phyloP scores from a whole-genome alignment of 2,329 filamentous ascomycete genomes.

The Annulohypoxylon truncatum region DNA sequence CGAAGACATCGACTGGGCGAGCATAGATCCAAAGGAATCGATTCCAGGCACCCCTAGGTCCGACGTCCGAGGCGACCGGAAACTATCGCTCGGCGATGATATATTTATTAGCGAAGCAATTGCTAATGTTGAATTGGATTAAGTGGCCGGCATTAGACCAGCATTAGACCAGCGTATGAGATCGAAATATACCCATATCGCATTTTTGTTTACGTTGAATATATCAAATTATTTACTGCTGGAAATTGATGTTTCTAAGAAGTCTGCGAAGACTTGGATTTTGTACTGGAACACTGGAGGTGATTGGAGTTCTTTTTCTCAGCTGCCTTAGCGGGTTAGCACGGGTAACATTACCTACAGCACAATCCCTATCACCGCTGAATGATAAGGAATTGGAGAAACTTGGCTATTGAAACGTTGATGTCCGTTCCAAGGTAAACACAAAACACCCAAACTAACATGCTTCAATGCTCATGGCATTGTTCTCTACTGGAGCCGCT shows the following conservation, averaged over 20 bases:
- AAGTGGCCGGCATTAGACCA: not conserved
- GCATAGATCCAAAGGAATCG: slow-evolving; percentile 41
- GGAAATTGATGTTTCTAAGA: not conserved
- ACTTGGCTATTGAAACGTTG: slow-evolving; percentile 31
- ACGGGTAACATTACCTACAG: not conserved
- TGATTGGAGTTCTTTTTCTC: slow-evolving; percentile 7
- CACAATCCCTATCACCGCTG: slow-evolving; percentile 1
- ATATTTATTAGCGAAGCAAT: slow-evolving; percentile 44
- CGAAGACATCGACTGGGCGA: slow-evolving; percentile 52
- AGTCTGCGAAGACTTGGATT: no score
- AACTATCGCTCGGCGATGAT: slow-evolving; percentile 16
- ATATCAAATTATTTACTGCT: not conserved
- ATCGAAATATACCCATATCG: slow-evolving; percentile 28
- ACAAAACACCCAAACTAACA: not conserved
- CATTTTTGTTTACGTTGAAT: slow-evolving; percentile 4
- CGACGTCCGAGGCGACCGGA: slow-evolving; percentile 2
- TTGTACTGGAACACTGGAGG: not conserved
- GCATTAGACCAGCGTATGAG: slow-evolving; percentile 6
- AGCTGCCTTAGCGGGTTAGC: slow-evolving; percentile 33
- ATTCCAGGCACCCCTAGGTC: slow-evolving; percentile 36
- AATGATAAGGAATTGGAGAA: slow-evolving; percentile 40
- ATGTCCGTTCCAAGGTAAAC: slow-evolving; percentile 6
- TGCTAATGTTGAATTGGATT: slow-evolving; percentile 44
- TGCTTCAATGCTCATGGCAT: slow-evolving; percentile 23
- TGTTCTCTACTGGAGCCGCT: not conserved